These are phyloP conservation scores for Dendrothele bispora DNA, from an alignment of 768 basidiomycete species.

Conservation along the genomic window DNA sequence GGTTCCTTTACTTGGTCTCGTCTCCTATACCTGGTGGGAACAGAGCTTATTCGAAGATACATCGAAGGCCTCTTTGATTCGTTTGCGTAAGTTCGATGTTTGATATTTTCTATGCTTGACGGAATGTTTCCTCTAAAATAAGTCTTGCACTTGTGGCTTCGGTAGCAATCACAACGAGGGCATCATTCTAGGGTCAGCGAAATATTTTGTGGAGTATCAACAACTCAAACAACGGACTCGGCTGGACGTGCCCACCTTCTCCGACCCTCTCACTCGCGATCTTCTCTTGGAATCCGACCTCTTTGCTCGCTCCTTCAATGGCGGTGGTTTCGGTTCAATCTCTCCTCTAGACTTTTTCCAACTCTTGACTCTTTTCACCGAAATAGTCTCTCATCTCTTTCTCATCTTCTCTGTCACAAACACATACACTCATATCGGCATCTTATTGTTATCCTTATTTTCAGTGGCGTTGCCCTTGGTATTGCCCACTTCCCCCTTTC, in stretches of 20 bases:
- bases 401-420: conserved; percentile 66
- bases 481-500: conserved; percentile 50
- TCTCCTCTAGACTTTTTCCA: conserved; percentile 81
- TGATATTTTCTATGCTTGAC: conserved; percentile 14
- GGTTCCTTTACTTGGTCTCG: conserved; percentile 72
- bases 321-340: conserved; percentile 74
- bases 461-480: conserved; percentile 63
- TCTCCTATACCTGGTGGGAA: conserved; percentile 54
- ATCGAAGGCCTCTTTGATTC: conserved; percentile 67
- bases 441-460: conserved; percentile 59
- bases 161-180: conserved; percentile 67
- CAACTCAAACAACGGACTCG: conserved; percentile 77
- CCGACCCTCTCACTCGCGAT: conserved; percentile 72
- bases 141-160: conserved; percentile 2
- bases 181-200: conserved; percentile 70
- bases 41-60: conserved; percentile 64
- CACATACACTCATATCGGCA: conserved; percentile 52
- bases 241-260: conserved; percentile 76
- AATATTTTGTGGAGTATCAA: conserved; percentile 73
- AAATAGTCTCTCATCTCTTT: conserved; percentile 70
- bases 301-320: conserved; percentile 79
- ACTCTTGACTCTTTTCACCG: conserved; percentile 67
- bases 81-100: conserved; percentile 59
- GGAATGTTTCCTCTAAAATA: background rate
- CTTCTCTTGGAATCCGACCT: conserved; percentile 85